Percentiles rank a stretch among this genome's conserved stretches.
phyloP scores from a whole-genome alignment of 331 rosid genomes.

The Ulmus americana region DNA sequence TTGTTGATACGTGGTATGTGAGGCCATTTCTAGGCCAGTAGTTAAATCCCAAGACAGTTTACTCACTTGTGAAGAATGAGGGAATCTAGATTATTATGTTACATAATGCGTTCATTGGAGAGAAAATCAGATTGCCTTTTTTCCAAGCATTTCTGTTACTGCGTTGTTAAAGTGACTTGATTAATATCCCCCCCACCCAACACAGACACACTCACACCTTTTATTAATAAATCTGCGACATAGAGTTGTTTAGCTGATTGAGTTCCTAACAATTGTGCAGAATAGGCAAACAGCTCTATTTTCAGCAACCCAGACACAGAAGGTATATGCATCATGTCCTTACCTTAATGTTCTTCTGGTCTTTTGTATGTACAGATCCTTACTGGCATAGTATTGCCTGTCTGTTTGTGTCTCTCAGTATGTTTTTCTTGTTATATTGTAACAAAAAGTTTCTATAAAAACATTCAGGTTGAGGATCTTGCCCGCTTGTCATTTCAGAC shows the following conservation, averaged over 20 bases:
- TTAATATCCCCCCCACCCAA: too few species aligned
- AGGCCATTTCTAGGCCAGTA: not conserved
- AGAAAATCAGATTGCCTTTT: not conserved
- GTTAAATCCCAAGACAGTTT: not conserved
- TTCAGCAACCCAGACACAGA: conserved; percentile 90
- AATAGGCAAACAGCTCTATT: conserved; percentile 83
- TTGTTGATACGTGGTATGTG: not conserved
- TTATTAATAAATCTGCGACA: too few species aligned
- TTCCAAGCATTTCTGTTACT: not conserved
- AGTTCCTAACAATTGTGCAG: conserved; percentile 43
- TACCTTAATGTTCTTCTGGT: conserved; percentile 1
- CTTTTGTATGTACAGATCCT: not conserved
- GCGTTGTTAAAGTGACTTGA: not conserved
- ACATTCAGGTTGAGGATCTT: conserved; percentile 82
- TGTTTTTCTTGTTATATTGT: conserved; percentile 16
- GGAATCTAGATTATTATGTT: not conserved
- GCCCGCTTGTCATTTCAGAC: conserved; percentile 77
- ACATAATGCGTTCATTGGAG: not conserved
- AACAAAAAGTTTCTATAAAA: not conserved
- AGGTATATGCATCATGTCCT: conserved; percentile 45
- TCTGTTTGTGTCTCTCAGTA: not conserved
- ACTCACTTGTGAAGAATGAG: not conserved
- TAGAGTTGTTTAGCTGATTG: conserved; percentile 20
- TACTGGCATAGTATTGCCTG: not conserved
- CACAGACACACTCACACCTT: too few species aligned